Evolutionary conservation across 306 rosid species (phyloP).

Genomic region (Rosa rugosa): DNA sequence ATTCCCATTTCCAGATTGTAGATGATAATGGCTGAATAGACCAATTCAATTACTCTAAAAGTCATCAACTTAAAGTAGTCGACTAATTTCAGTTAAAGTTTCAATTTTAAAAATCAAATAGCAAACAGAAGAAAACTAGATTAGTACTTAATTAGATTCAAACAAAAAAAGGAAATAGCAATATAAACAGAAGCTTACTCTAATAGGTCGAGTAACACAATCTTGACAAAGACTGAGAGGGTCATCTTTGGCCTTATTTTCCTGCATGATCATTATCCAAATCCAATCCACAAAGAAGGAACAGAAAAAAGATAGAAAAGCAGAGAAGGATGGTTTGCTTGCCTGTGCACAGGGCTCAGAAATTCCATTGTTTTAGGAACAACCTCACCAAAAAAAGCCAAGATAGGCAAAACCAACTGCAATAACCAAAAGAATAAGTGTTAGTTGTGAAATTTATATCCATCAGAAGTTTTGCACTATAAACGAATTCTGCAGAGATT

Average conservation of each 20-base stretch:
- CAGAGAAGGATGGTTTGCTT: too few species aligned
- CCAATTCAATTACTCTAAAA: too few species aligned
- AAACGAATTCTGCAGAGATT: neutral
- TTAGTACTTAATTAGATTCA: neutral
- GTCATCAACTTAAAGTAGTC: too few species aligned
- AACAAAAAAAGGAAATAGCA: neutral
- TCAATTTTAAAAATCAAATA: too few species aligned
- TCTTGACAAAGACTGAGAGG: constrained; percentile 30
- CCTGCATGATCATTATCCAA: constrained; percentile 35
- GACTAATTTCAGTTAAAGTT: too few species aligned
- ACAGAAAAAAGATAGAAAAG: too few species aligned
- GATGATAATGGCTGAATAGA: too few species aligned
- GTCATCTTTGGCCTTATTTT: constrained; percentile 56
- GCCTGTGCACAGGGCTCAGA: too few species aligned
- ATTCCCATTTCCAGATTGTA: too few species aligned
- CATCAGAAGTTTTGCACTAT: neutral
- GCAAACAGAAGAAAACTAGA: neutral
- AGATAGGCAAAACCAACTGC: constrained; percentile 40
- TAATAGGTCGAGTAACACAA: constrained; percentile 35
- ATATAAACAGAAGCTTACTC: constrained; percentile 26
- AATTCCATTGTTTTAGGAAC: too few species aligned
- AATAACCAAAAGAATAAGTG: constrained; percentile 23
- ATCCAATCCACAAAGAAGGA: too few species aligned
- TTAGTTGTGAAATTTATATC: constrained; percentile 10
- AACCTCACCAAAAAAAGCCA: too few species aligned